Conservation (phyloP, 345 rosid species). For the Salix exigua region DNA sequence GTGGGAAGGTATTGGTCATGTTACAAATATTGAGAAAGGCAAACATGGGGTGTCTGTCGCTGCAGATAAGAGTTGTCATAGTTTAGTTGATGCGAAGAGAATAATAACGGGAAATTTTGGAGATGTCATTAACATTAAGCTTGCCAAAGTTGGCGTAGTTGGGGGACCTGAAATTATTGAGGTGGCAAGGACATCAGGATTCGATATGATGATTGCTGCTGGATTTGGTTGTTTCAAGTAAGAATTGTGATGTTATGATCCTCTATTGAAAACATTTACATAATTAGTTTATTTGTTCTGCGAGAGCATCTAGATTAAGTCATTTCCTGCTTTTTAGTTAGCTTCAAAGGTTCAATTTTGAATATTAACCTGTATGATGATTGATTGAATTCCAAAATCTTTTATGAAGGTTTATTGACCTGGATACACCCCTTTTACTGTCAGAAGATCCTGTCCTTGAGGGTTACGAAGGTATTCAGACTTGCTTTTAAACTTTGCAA, state of each 20-base stretch:
- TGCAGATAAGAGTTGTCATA: conserved; percentile 92
- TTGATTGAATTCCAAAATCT: background rate
- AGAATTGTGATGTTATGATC: conserved; percentile 11
- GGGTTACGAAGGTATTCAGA: conserved; percentile 71
- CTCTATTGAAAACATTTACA: conserved; percentile 3
- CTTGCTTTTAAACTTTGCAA: background rate
- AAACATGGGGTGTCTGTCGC: conserved; percentile 79
- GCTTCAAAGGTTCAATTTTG: background rate
- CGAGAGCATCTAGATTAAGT: background rate
- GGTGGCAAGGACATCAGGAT: conserved; percentile 55
- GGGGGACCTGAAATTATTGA: conserved; percentile 78
- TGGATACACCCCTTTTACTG: conserved; percentile 86
- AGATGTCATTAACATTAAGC: conserved; percentile 80
- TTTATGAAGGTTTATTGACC: conserved; percentile 60
- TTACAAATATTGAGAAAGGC: conserved; percentile 54
- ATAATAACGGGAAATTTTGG: conserved; percentile 57
- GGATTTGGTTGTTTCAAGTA: conserved; percentile 86
- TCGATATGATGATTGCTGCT: conserved; percentile 85
- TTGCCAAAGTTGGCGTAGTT: conserved; percentile 71
- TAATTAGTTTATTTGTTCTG: background rate
- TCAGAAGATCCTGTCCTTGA: conserved; percentile 83
- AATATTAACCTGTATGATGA: background rate
- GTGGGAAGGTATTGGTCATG: conserved; percentile 86
- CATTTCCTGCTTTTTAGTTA: background rate
- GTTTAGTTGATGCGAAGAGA: conserved; percentile 61